phyloP scores from a whole-genome alignment of 163 green algal genomes.

The Prototheca wickerhamii region DNA sequence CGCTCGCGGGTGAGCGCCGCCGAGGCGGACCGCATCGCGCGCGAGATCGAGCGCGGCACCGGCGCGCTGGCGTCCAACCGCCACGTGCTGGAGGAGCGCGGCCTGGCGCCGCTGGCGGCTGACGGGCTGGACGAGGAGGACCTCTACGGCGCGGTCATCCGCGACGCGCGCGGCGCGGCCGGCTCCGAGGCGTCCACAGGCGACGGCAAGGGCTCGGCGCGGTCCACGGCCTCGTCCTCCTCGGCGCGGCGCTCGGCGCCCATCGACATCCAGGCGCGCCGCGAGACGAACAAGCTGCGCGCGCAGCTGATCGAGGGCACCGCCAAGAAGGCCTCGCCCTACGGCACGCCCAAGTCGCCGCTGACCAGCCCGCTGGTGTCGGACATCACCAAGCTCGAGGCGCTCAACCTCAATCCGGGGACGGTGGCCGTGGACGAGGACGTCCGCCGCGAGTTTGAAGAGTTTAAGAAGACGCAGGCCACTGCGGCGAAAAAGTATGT shows the following conservation, averaged over 20 bases:
- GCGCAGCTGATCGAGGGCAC: constrained; percentile 10
- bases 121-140: constrained; percentile 66
- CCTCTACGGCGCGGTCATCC: constrained; percentile 54
- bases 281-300: constrained; percentile 53
- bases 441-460: constrained; percentile 29
- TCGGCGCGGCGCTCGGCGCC: constrained; percentile 7
- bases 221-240: neutral
- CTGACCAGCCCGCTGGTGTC: constrained; percentile 32
- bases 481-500: neutral
- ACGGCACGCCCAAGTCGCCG: constrained; percentile 38
- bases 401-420: constrained; percentile 40
- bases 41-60: constrained; percentile 63
- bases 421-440: constrained; percentile 18
- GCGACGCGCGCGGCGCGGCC: constrained; percentile 6
- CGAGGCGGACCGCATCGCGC: constrained; percentile 65
- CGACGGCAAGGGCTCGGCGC: constrained; percentile 1
- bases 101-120: constrained; percentile 33
- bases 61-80: constrained; percentile 33
- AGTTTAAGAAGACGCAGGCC: constrained; percentile 31
- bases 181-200: neutral
- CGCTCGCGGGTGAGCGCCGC: constrained; percentile 54
- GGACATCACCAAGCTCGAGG: constrained; percentile 32
- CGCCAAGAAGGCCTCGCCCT: constrained; percentile 23
- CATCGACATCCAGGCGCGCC: constrained; percentile 43
- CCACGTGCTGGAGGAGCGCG: constrained; percentile 74